Evolutionary conservation across 1,284 basidiomycete genomes (phyloP), one percentile per base, ranked within the genome.

Genomic region (Fereydounia khargensis): DNA sequence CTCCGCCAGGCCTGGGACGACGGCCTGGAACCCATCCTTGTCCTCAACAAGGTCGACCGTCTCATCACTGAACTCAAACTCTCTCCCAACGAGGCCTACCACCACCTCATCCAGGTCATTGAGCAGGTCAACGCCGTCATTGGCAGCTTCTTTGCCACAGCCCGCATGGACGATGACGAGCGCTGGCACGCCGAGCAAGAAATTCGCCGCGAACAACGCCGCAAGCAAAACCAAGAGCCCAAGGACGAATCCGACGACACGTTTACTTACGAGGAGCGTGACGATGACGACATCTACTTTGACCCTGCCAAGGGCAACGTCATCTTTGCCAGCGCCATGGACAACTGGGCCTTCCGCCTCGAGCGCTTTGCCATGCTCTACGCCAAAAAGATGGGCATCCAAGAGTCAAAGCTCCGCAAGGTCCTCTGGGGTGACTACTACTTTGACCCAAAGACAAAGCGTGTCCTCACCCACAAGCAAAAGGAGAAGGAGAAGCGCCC

Each of bases 101-200:
- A 95, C 66, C 94, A 97, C 68, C 84, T 99, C 18, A 81, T 85
- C 2, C 87, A 91, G 40, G 81, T 98, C 17, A 89, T 99, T 55
- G 95, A 98, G 77, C 90, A 96, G 72, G 94, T 96, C 21, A 99
- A 98, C 72, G 95, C 92, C 0, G 89, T 98, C 47, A 94, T 97
- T 86, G 95, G 95, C 0, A 85, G 85, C 39, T 95, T 97, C 78
- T 98, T 92, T 70, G 91, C 91, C 1, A 84, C 86, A 1, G 94
- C 96, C 56, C 81, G 94, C n/a, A 95, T 98, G 91, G 70, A 74
- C 39, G 91, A 97, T 65, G 92, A 97, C 78, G 78, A 91, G 31
- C 82, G 90, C 16, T 95, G 94, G 90, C 82, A 87, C 62, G 92
- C 97, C 78, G 89, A 88, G 61, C 84, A 88, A 21, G 91, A 97